Percentiles rank a stretch among this genome's conserved stretches.
phyloP scores from a whole-genome alignment of 192 early-diverging fungal species.

The Podila horticola region DNA sequence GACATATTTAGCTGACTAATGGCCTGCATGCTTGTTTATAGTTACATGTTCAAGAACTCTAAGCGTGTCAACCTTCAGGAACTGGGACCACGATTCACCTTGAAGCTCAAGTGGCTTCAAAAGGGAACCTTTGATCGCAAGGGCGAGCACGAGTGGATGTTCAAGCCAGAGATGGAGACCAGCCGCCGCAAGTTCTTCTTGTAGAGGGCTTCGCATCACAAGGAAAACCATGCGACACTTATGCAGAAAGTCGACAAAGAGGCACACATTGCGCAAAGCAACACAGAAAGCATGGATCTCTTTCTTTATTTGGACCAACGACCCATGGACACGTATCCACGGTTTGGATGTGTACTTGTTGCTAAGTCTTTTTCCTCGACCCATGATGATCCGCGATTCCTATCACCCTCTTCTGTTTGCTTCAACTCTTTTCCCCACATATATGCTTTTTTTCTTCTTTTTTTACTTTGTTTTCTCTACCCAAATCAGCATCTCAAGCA shows the following conservation, averaged over 20 bases:
- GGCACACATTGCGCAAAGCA: too few species aligned
- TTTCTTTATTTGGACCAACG: too few species aligned
- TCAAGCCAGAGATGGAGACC: conserved; percentile 92
- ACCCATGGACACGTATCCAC: too few species aligned
- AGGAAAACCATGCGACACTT: too few species aligned
- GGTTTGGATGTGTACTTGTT: too few species aligned
- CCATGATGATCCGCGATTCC: too few species aligned
- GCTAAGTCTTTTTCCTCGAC: too few species aligned
- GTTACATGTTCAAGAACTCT: conserved; percentile 88
- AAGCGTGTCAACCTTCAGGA: conserved; percentile 92
- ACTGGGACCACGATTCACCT: conserved; percentile 94
- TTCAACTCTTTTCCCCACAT: too few species aligned
- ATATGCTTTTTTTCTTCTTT: not conserved
- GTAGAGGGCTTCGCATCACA: conserved; percentile 34
- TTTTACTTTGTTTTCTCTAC: conserved; percentile 16
- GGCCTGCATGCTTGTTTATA: conserved; percentile 1
- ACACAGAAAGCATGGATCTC: too few species aligned
- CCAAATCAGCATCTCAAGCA: not conserved
- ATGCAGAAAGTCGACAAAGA: too few species aligned
- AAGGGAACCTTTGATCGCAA: conserved; percentile 94
- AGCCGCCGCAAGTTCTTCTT: conserved; percentile 89
- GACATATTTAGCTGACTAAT: not conserved
- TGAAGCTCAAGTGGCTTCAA: conserved; percentile 94
- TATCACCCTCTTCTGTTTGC: too few species aligned
- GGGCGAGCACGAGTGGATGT: conserved; percentile 98